A percentile compares a stretch with the other conserved stretches of the same genome.
Conservation (phyloP, 2,329 filamentous ascomycete species). For the Fusarium sublunatum region DNA sequence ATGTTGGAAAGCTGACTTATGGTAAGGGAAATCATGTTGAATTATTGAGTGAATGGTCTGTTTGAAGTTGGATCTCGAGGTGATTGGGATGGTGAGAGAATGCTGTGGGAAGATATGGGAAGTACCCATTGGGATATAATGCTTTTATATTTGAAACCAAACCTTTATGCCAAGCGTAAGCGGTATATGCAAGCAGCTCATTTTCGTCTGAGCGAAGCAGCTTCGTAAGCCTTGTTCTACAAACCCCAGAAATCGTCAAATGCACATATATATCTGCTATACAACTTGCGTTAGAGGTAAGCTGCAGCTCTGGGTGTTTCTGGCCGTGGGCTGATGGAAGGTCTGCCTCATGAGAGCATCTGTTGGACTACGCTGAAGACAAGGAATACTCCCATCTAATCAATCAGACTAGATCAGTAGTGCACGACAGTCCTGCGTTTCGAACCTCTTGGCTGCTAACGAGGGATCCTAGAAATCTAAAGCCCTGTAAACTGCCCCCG, state of each 20-base stretch:
- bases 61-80: neutral
- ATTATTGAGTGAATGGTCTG: neutral
- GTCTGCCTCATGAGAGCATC: neutral
- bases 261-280: too few species aligned
- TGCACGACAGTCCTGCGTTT: neutral
- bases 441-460: neutral
- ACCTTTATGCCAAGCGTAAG: neutral
- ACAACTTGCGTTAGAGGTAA: neutral
- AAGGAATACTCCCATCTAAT: neutral
- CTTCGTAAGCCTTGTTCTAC: neutral
- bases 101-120: neutral
- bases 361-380: neutral
- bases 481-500: neutral
- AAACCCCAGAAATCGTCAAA: too few species aligned
- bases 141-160: neutral
- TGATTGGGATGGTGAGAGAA: neutral
- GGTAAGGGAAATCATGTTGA: conserved; percentile 3
- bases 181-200: neutral
- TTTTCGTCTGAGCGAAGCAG: neutral
- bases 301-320: neutral
- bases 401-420: conserved; percentile 4
- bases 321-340: neutral
- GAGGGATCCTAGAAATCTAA: neutral
- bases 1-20: neutral
- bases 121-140: neutral